Evolutionary conservation across 177 flowering plant genomes (phyloP), one percentile per base, ranked within the genome.

Genomic region (Tripterygium wilfordii): DNA sequence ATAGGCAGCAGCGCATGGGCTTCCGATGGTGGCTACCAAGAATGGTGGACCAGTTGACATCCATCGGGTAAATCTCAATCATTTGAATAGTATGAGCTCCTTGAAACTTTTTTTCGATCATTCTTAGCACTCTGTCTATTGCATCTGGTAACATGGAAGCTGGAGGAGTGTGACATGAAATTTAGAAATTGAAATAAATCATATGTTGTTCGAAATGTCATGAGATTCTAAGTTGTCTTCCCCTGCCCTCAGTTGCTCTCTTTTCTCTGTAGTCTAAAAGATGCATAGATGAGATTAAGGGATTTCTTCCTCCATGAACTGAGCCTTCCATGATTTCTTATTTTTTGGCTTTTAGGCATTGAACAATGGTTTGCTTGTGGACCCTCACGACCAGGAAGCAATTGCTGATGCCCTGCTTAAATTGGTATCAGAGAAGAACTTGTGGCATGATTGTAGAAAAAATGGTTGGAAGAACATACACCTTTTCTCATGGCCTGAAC

Each of bases 21-120:
- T 91, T 32, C 98, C 98, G 15, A 89, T 89, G 88, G 96, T 92
- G 67, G 98, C 98, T 31, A 92, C 96, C 10, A 92, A 80, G 66
- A 92, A 89, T 70, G 98, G 98, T 15, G 98, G 98, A 38, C 96
- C 96, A 2, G 98, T 89, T 41, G 98, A 89, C 62, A 92, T 92
- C 45, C 85, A 88, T 54, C 73, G 71, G 83, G 98, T 91, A 77
- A 61, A 36, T 37, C 6, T 16, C 36, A 10, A 37, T 23, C 16
- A 10, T 27, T 13, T 42, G 3, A 42, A 4, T 25, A 42, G 13
- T 18, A 21, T 40, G 2, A 20, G 13, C 28, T 10, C 15, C 9
- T 36, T 5, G 2, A n/a, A 36, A 36, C 19, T 36, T 36, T 5
- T 36, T 8, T 38, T 3, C 20, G 13, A 38, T 18, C 12, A 6